phyloP scores from a whole-genome alignment of 345 rosid species.

The Eucalyptus cloeziana region DNA sequence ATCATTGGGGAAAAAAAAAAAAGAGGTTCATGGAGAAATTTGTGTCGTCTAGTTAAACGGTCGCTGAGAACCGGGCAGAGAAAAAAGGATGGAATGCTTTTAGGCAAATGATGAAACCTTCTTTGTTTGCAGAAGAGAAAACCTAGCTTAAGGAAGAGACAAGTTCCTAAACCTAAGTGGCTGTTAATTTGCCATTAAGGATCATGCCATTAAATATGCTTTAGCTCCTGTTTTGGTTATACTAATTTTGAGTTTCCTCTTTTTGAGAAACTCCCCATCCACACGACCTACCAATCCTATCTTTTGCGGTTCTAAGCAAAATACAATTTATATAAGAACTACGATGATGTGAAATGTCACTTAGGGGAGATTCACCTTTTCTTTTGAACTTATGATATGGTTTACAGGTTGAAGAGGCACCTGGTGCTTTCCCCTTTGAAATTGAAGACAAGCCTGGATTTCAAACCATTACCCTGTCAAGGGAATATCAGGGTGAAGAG shows the following conservation, averaged over 20 bases:
- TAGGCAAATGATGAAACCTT: background rate
- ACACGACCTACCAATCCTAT: background rate
- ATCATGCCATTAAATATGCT: background rate
- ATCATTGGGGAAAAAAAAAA: background rate
- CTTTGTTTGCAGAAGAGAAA: background rate
- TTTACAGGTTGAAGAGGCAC: conserved; percentile 47
- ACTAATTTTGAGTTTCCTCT: background rate
- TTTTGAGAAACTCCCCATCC: background rate
- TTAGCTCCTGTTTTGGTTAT: background rate
- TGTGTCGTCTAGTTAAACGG: background rate
- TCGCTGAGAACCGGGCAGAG: background rate
- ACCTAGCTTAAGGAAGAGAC: background rate
- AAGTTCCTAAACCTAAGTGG: background rate
- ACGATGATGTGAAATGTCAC: background rate
- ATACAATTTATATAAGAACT: background rate
- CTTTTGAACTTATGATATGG: background rate
- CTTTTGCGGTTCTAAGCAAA: background rate
- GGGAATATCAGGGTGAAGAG: conserved; percentile 61
- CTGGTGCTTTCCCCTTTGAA: conserved; percentile 63
- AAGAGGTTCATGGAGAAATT: background rate
- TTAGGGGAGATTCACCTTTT: background rate
- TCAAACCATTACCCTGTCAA: conserved; percentile 40
- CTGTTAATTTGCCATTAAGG: background rate
- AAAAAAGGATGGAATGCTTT: background rate
- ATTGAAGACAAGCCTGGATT: conserved; percentile 66